Percentiles rank a stretch among this genome's conserved stretches.
Conservation (phyloP, 2,329 filamentous ascomycete species). For the Alternaria gaisen region DNA sequence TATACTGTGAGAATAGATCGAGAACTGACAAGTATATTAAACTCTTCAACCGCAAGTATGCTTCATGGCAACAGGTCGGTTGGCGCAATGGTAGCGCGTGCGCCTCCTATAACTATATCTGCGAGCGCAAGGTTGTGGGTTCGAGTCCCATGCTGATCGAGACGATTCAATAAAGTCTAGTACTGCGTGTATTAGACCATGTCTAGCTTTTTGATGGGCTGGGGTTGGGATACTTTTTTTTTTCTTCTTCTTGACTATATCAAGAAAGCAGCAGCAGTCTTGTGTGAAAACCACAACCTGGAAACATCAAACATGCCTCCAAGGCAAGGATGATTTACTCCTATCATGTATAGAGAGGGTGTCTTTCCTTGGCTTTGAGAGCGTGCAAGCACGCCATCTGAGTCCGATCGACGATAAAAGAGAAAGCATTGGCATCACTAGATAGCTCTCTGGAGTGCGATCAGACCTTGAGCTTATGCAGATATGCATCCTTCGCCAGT, state of each 20-base stretch:
- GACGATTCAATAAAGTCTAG: neutral
- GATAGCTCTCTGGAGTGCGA: neutral
- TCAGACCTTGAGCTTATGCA: neutral
- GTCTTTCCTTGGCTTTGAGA: too few relatives aligned
- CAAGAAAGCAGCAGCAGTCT: neutral
- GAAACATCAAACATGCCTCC: neutral
- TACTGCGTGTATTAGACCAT: neutral
- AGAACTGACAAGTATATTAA: neutral
- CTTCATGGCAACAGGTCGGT: constrained; percentile 32
- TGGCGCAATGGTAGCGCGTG: constrained; percentile 53
- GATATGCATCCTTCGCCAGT: neutral
- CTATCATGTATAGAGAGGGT: neutral
- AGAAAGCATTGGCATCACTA: neutral
- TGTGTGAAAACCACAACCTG: neutral
- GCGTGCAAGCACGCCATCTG: neutral
- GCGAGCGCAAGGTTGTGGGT: constrained; percentile 49
- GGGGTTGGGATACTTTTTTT: neutral
- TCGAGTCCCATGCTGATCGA: constrained; percentile 50
- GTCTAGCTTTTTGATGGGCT: neutral
- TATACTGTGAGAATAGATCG: neutral
- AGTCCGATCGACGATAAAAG: neutral
- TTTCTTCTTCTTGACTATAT: neutral
- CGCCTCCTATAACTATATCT: constrained; percentile 40
- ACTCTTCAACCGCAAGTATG: neutral
- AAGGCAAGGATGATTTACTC: too few relatives aligned